Evolutionary conservation across 2,329 filamentous ascomycete species (phyloP), one percentile per base, ranked within the genome.

Genomic region (Nigrospora oryzae): DNA sequence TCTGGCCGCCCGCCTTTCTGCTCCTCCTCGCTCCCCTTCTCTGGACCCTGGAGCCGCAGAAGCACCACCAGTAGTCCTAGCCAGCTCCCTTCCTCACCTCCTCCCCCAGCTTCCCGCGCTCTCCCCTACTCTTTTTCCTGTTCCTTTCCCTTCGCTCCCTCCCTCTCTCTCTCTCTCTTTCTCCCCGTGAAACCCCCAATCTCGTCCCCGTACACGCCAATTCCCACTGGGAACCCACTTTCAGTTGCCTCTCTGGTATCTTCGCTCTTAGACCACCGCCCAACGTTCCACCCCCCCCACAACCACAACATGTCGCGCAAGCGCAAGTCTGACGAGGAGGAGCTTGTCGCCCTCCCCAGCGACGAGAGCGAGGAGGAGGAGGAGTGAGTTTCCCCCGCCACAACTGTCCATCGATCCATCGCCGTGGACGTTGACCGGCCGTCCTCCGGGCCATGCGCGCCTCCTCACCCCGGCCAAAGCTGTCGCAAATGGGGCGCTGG

Each of bases 301-400:
- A 49, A 51, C 38, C 32, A 30, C 23, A 52, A 42, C 43, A 62
- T 62, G 59, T 42, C 57, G 32, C 58, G 60, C 40, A 63, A 63
- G 56, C 60, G 60, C 46, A 62, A 62, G 56, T 53, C 55, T 44
- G 58, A 59, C 17, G 59, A 61, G 23, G 56, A 62, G 48, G 58
- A 62, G 48, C 59, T 61, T 30, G 60, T 61, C 53, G 59, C 60
- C 48, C 60, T 63, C 42, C 60, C 60, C 34, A 63, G 60, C 37
- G 60, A 63, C 34, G 59, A 60, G 46, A 62, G 59, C 30, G 60
- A 63, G 47, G 60, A 63, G 44, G 60, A 63, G 58, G 60, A 63
- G 42, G 60, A 62, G 60, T 63, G 54, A 57, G 60, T 60, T 60
- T 38, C n/a, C 16, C 17, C 37, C 45, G 23, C n/a, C n/a, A n/a